Evolutionary conservation across 495 filamentous ascomycete species (phyloP).

Genomic region (Lophiostoma macrostomum): DNA sequence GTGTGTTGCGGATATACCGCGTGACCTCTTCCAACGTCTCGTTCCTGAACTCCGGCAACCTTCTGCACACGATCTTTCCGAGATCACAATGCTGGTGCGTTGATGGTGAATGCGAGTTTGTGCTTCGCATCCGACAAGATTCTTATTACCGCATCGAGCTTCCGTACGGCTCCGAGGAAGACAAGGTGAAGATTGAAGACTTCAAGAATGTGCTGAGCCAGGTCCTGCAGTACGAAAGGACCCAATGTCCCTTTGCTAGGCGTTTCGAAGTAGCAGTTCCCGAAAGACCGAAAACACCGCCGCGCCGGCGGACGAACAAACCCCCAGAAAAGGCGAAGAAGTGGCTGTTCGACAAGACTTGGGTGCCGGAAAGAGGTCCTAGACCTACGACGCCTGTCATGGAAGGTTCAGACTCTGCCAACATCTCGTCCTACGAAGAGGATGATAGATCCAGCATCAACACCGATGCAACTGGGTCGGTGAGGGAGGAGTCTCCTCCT

Average conservation of each 20-base stretch:
- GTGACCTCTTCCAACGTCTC: conserved; percentile 70
- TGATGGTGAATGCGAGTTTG: conserved; percentile 76
- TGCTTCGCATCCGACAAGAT: conserved; percentile 72
- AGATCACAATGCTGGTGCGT: conserved; percentile 93
- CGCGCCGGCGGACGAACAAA: conserved; percentile 69
- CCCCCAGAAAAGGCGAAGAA: conserved; percentile 36
- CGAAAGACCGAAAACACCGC: conserved; percentile 61
- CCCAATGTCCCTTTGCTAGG: conserved; percentile 77
- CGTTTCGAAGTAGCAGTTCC: conserved; percentile 74
- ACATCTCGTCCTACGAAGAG: conserved; percentile 22
- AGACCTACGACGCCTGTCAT: conserved; percentile 16
- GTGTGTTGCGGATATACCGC: conserved; percentile 74
- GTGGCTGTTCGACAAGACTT: conserved; percentile 55
- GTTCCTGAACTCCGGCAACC: conserved; percentile 77
- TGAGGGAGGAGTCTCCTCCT: conserved; percentile 21
- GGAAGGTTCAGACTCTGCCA: conserved; percentile 18
- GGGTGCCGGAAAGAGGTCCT: conserved; percentile 36
- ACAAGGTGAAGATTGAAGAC: conserved; percentile 56
- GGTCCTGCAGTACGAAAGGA: conserved; percentile 80
- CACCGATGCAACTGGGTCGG: conserved; percentile 16
- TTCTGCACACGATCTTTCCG: conserved; percentile 78
- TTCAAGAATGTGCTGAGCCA: conserved; percentile 67
- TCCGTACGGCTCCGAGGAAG: conserved; percentile 58
- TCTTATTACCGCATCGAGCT: conserved; percentile 89
- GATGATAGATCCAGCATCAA: conserved; percentile 31